Conservation (phyloP, 176 grass and related monocot genomes). For the Pharus latifolius region DNA sequence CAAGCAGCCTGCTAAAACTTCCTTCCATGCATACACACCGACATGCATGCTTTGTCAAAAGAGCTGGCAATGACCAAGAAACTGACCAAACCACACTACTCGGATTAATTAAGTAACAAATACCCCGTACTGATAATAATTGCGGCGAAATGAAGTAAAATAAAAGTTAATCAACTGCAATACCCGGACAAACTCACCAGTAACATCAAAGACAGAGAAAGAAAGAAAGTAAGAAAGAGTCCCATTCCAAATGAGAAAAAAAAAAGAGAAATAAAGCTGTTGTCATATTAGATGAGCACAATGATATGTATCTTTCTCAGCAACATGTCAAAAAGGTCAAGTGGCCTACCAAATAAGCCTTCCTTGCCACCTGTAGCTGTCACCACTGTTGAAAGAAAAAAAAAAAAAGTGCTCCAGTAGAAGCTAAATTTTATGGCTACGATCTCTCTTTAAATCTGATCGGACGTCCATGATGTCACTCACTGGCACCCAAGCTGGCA, state of each 20-base stretch:
- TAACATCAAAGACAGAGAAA: too few relatives aligned
- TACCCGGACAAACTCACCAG: neutral
- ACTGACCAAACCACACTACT: too few relatives aligned
- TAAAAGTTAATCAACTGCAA: too few relatives aligned
- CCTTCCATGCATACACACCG: neutral
- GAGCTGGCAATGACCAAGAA: conserved; percentile 7
- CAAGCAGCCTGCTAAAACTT: too few relatives aligned
- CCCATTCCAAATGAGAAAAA: neutral
- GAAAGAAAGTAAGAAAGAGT: neutral
- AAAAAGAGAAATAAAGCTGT: neutral
- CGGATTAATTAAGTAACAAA: too few relatives aligned
- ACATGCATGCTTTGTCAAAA: neutral
- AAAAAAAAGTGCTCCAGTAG: neutral
- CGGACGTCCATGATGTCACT: neutral
- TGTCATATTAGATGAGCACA: neutral
- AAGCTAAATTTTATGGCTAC: too few relatives aligned
- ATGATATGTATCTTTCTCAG: neutral
- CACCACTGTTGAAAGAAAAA: neutral
- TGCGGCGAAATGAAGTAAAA: too few relatives aligned
- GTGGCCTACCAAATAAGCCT: conserved; percentile 13
- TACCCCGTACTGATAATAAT: too few relatives aligned
- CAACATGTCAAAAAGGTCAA: neutral
- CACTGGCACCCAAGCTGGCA: neutral
- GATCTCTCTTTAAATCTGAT: neutral
- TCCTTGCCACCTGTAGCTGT: neutral